phyloP scores from a whole-genome alignment of 495 filamentous ascomycete species.

The Pseudoneurospora amorphoporcata region DNA sequence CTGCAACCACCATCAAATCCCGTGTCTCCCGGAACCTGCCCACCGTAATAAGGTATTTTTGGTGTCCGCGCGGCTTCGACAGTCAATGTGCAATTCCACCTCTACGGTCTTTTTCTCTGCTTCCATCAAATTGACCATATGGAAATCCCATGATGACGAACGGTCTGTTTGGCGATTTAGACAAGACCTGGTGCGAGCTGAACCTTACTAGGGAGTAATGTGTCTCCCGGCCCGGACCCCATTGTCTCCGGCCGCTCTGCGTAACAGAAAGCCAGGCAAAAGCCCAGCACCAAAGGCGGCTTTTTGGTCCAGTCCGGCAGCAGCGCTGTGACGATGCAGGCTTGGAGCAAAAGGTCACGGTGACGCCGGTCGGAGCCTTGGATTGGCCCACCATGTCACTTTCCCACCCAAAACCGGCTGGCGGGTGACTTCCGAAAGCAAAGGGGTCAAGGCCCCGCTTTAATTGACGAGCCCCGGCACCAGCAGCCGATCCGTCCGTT shows the following conservation, averaged over 20 bases:
- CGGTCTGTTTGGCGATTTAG: not conserved
- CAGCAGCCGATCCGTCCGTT: conserved; percentile 32
- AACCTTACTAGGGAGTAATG: not conserved
- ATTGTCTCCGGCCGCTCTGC: not conserved
- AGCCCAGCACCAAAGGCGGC: not conserved
- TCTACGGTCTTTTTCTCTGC: too few species aligned
- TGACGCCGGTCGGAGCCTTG: not conserved
- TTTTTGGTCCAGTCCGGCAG: not conserved
- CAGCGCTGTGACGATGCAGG: not conserved
- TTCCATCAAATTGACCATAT: too few species aligned
- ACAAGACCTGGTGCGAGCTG: not conserved
- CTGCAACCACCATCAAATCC: not conserved
- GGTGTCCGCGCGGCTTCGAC: not conserved
- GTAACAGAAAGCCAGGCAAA: not conserved
- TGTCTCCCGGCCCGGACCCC: not conserved
- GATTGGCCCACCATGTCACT: not conserved
- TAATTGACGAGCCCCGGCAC: conserved; percentile 25
- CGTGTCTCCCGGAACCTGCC: not conserved
- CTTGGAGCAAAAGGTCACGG: not conserved
- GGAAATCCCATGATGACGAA: too few species aligned
- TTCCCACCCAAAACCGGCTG: not conserved
- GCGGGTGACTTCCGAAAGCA: conserved; percentile 5
- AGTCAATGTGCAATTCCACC: not conserved
- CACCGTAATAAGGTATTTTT: not conserved
- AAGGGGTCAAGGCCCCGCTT: conserved; percentile 14